Evolutionary conservation across 1,284 basidiomycete species (phyloP).

Genomic region (Fomitiporia mediterranea): DNA sequence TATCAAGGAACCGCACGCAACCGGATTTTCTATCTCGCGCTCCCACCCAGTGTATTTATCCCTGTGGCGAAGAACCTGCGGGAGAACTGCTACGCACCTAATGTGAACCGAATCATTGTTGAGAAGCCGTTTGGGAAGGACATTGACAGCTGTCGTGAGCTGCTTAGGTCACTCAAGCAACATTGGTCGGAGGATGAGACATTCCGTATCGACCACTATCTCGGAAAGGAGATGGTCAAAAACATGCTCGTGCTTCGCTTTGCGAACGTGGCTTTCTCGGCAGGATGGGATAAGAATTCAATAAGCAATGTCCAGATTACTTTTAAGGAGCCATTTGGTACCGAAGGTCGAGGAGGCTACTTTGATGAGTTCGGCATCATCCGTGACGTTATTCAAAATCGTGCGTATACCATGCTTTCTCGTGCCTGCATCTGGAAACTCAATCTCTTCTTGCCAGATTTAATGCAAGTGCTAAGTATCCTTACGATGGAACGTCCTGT

Average conservation of each 20-base stretch:
- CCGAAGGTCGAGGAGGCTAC: slow-evolving; percentile 95
- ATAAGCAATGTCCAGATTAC: slow-evolving; percentile 96
- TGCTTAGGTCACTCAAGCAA: slow-evolving; percentile 75
- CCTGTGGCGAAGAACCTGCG: slow-evolving; percentile 81
- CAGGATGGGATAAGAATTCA: slow-evolving; percentile 90
- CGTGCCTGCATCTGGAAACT: slow-evolving; percentile 16
- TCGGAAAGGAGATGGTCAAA: slow-evolving; percentile 99
- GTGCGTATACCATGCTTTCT: slow-evolving; percentile 46
- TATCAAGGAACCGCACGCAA: slow-evolving; percentile 65
- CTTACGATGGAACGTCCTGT: slow-evolving; percentile 96
- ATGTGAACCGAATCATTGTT: slow-evolving; percentile 86
- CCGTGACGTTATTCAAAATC: slow-evolving; percentile 93
- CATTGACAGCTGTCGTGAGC: slow-evolving; percentile 76
- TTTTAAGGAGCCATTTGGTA: slow-evolving; percentile 97
- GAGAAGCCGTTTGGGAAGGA: slow-evolving; percentile 98
- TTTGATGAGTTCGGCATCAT: slow-evolving; percentile 99
- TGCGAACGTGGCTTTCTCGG: slow-evolving; percentile 84
- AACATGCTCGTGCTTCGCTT: slow-evolving; percentile 92
- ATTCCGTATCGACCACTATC: slow-evolving; percentile 96
- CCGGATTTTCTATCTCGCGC: slow-evolving; percentile 90
- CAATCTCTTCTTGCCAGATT: slow-evolving; percentile 47
- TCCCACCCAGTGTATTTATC: slow-evolving; percentile 91
- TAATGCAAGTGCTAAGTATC: slow-evolving; percentile 88
- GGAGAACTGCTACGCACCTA: slow-evolving; percentile 75
- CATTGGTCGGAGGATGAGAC: slow-evolving; percentile 95